phyloP scores from a whole-genome alignment of 2,329 filamentous ascomycete species.

The Talaromyces sp. region DNA sequence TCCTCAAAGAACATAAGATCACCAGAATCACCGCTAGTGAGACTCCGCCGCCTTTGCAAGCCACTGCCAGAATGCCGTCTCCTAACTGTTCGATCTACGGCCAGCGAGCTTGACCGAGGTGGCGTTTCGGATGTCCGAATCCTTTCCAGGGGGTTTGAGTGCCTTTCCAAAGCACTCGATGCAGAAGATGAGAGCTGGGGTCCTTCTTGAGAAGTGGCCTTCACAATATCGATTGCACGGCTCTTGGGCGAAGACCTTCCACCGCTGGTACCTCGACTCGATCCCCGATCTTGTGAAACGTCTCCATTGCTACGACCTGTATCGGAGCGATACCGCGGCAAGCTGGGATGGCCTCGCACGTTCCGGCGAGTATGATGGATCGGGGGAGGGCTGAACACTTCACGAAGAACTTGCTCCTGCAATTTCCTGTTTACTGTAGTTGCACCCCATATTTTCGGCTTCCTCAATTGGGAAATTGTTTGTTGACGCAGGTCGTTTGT shows the following conservation, averaged over 20 bases:
- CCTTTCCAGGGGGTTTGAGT: constrained; percentile 27
- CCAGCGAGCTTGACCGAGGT: constrained; percentile 36
- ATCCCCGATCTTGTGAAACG: constrained; percentile 27
- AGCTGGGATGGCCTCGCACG: constrained; percentile 55
- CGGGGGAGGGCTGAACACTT: constrained; percentile 80
- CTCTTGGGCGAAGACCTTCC: constrained; percentile 18
- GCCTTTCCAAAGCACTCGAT: constrained; percentile 32
- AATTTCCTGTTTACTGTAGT: constrained; percentile 85
- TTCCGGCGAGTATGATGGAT: constrained; percentile 76
- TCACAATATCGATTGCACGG: constrained; percentile 24
- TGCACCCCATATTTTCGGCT: constrained; percentile 69
- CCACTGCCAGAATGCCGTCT: constrained; percentile 85
- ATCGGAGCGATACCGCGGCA: constrained; percentile 47
- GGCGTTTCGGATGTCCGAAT: constrained; percentile 36
- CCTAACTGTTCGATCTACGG: constrained; percentile 31
- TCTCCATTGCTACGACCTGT: constrained; percentile 26
- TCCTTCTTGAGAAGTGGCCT: constrained; percentile 18
- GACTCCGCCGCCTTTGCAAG: constrained; percentile 71
- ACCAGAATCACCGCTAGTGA: constrained; percentile 63
- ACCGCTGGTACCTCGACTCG: constrained; percentile 15
- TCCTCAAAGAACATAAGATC: constrained; percentile 87
- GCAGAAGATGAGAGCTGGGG: constrained; percentile 31
- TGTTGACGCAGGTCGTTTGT: constrained; percentile 10
- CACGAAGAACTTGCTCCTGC: constrained; percentile 85
- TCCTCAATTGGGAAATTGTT: constrained; percentile 36